phyloP scores from a whole-genome alignment of 768 basidiomycete species.

The Tricholoma sp. region DNA sequence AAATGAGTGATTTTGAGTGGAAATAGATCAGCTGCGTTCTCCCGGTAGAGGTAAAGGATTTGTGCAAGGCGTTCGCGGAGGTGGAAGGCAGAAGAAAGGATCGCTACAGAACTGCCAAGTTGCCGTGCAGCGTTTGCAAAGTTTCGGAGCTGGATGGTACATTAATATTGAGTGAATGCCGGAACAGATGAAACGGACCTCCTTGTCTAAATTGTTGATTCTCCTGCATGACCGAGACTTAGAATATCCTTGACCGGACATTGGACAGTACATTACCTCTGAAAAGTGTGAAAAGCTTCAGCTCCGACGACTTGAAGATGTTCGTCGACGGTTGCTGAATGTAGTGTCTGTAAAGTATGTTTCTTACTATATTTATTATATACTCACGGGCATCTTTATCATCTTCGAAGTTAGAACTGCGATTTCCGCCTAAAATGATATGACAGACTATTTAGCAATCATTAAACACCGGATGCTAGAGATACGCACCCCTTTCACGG shows the following conservation, averaged over 20 bases:
- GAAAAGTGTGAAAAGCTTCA: conserved; percentile 57
- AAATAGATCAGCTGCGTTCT: conserved; percentile 75
- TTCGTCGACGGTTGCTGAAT: conserved; percentile 59
- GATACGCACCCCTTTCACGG: conserved; percentile 25
- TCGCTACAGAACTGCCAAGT: conserved; percentile 71
- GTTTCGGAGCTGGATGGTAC: conserved; percentile 52
- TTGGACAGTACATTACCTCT: conserved; percentile 37
- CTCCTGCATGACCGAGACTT: conserved; percentile 31
- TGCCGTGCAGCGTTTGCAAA: conserved; percentile 75
- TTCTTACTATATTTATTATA: background rate
- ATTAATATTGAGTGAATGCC: conserved; percentile 2
- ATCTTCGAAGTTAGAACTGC: conserved; percentile 52
- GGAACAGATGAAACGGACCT: conserved; percentile 32
- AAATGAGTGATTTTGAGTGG: conserved; percentile 54
- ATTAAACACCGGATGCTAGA: background rate
- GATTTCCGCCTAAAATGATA: conserved; percentile 26
- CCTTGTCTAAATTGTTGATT: conserved; percentile 59
- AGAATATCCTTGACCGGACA: background rate
- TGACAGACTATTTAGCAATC: background rate
- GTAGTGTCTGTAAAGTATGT: background rate
- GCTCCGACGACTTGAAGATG: conserved; percentile 65
- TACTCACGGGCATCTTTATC: conserved; percentile 63
- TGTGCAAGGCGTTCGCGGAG: conserved; percentile 66
- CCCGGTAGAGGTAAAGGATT: conserved; percentile 64
- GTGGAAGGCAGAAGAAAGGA: conserved; percentile 68